Evolutionary conservation across 1,284 basidiomycete species (phyloP), one percentile per base, ranked within the genome.

Genomic region (Trichosporon sp.): DNA sequence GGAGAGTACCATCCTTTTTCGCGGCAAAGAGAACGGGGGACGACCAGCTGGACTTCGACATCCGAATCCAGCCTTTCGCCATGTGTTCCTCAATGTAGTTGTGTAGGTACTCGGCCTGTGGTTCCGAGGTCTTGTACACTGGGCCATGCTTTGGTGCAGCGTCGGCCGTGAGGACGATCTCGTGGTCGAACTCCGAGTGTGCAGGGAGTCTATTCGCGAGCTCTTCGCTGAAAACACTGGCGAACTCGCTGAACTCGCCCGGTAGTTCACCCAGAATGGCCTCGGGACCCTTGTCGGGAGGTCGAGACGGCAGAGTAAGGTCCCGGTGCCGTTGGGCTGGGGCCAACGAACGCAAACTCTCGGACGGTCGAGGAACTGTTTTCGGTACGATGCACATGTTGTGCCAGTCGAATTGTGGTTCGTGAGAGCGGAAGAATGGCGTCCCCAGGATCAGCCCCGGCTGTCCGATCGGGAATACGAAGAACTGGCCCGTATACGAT

Each of bases 41-140:
- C 6, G 27, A 62, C 8, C 52, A 49, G 6, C 56, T 32, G 2
- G 59, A 61, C 23, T 44, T n/a, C n/a, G 61, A 63, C 27, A 61
- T 64, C 32, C 23, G 19, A 29, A 66, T 64, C 44, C 56, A 63
- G 29, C 60, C 63, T 34, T 68, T 65, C 19, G 36, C 58, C 16
- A 64, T 37, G 52, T 68, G 60, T 5, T 66, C 62, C 16, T 63
- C 31, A 7, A 68, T 31, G 40, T 66, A 70, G 10, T 79, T 74
- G n/a, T 64, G 60, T 3, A 83, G 70, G 0, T 76, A 76, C 21
- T 74, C 78, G 64, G 81, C 73, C 71, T 83, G 79, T 2, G 68
- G 63, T 19, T 67, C 71, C 2, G 78, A 77, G 19, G 81, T 73
- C 13, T 70, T 65, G 65, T 82, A 82, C 27, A 81, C 65, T 2